Percentiles rank a stretch among this genome's conserved stretches.
phyloP scores from a whole-genome alignment of 2,329 filamentous ascomycete genomes.

The Purpureocillium takamizusanense region DNA sequence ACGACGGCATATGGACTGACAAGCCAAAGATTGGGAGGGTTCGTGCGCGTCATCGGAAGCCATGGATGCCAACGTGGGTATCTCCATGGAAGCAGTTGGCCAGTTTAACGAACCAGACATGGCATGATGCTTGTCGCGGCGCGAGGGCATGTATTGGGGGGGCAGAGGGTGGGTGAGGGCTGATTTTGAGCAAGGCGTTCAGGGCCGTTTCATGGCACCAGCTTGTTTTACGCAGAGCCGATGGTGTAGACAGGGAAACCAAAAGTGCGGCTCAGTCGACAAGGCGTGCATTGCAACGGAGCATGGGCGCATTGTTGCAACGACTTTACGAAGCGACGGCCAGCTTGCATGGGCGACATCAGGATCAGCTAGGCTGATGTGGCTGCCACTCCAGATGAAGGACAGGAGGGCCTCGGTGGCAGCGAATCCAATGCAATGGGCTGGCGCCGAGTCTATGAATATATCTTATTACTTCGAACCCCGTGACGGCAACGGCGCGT shows the following conservation, averaged over 20 bases:
- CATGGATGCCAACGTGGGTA: slow-evolving; percentile 39
- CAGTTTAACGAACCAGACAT: slow-evolving; percentile 28
- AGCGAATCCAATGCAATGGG: no score
- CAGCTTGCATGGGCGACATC: no score
- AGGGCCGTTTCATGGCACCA: background rate
- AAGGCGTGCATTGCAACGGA: slow-evolving; percentile 3
- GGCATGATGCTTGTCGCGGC: slow-evolving; percentile 7
- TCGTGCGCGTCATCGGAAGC: slow-evolving; percentile 46
- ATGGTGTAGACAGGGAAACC: background rate
- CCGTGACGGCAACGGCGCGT: no score
- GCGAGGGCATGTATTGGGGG: background rate
- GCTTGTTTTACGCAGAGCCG: no score
- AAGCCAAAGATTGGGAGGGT: slow-evolving; percentile 41
- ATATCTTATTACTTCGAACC: no score
- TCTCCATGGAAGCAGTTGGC: slow-evolving; percentile 30
- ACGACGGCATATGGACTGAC: background rate
- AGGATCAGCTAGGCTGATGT: no score
- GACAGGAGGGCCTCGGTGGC: no score
- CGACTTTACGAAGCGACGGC: no score
- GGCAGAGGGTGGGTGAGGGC: background rate
- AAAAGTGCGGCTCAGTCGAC: background rate
- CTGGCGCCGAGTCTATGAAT: no score
- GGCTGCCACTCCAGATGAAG: no score
- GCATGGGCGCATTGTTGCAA: slow-evolving; percentile 3
- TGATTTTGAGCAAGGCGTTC: slow-evolving; percentile 5